Percentiles rank a stretch among this genome's conserved stretches.
Evolutionary conservation across 108 stramenopile species (phyloP).

Genomic region (Nitzschia sp.): DNA sequence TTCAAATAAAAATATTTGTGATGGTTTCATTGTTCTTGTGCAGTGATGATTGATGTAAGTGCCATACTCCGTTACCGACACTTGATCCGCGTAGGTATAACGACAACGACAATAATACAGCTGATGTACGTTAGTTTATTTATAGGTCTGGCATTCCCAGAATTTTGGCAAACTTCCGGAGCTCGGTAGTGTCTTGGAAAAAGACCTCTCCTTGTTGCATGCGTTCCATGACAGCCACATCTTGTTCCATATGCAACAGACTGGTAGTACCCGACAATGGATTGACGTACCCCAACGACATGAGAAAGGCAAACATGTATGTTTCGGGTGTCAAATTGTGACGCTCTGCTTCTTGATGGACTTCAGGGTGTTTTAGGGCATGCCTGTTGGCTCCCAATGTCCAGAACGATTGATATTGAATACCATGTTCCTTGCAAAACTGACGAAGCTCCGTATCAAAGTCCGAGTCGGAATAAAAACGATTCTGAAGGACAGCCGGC

Average conservation of each 20-base stretch:
- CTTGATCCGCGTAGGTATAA: too few species aligned
- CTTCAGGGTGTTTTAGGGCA: slow-evolving; percentile 42
- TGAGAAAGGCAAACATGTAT: slow-evolving; percentile 81
- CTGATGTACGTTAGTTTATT: slow-evolving; percentile 1
- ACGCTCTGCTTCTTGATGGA: slow-evolving; percentile 43
- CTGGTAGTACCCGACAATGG: slow-evolving; percentile 80
- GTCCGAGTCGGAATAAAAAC: slow-evolving; percentile 69
- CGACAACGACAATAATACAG: too few species aligned
- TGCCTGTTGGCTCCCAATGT: slow-evolving; percentile 51
- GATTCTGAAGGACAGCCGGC: slow-evolving; percentile 84
- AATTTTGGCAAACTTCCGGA: slow-evolving; percentile 32
- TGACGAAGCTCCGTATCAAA: slow-evolving; percentile 77
- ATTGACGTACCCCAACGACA: slow-evolving; percentile 68
- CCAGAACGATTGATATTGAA: slow-evolving; percentile 84
- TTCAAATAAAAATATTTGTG: too few species aligned
- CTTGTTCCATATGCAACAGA: slow-evolving; percentile 72
- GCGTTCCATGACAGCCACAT: slow-evolving; percentile 76
- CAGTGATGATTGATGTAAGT: too few species aligned
- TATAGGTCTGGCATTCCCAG: slow-evolving; percentile 43
- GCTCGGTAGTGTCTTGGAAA: slow-evolving; percentile 39
- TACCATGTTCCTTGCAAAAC: slow-evolving; percentile 70
- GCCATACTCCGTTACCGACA: too few species aligned
- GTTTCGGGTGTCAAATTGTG: slow-evolving; percentile 72
- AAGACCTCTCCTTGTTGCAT: slow-evolving; percentile 63
- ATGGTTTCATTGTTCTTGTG: too few species aligned